phyloP scores from a whole-genome alignment of 768 basidiomycete genomes.

The Chiua virens region DNA sequence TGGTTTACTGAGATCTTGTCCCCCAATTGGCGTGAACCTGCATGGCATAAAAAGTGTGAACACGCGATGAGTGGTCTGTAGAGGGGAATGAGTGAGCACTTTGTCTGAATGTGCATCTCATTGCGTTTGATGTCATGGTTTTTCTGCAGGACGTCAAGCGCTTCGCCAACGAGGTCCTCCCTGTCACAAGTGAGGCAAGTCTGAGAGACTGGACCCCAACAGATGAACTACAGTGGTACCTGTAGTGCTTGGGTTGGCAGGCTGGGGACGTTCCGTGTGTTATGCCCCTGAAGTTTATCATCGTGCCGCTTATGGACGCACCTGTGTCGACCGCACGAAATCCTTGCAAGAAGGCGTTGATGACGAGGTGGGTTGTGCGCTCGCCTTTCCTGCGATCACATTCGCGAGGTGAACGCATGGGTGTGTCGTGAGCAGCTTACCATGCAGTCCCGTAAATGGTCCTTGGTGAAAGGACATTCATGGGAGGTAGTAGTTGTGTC shows the following conservation, averaged over 20 bases:
- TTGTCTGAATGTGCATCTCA: slow-evolving; percentile 78
- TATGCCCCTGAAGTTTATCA: slow-evolving; percentile 15
- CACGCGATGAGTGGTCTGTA: background rate
- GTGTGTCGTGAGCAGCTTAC: slow-evolving; percentile 31
- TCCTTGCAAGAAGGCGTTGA: slow-evolving; percentile 70
- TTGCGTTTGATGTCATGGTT: slow-evolving; percentile 64
- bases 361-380: slow-evolving; percentile 62
- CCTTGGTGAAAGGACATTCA: slow-evolving; percentile 38
- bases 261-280: slow-evolving; percentile 35
- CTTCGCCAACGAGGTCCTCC: slow-evolving; percentile 80
- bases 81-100: slow-evolving; percentile 41
- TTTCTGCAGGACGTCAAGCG: slow-evolving; percentile 53
- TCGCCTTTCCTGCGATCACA: slow-evolving; percentile 67
- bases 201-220: background rate
- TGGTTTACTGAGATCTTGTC: slow-evolving; percentile 69
- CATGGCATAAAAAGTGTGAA: background rate
- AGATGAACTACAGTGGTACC: slow-evolving; percentile 34
- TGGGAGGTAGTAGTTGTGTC: slow-evolving; percentile 1
- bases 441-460: slow-evolving; percentile 67
- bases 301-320: slow-evolving; percentile 28
- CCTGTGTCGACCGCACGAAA: slow-evolving; percentile 87
- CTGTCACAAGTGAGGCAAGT: slow-evolving; percentile 34
- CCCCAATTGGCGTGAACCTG: slow-evolving; percentile 73
- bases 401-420: background rate
- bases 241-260: slow-evolving; percentile 73